These are phyloP conservation scores for Citrus cavaleriei DNA, from an alignment of 345 rosid species.

Conservation along the genomic window DNA sequence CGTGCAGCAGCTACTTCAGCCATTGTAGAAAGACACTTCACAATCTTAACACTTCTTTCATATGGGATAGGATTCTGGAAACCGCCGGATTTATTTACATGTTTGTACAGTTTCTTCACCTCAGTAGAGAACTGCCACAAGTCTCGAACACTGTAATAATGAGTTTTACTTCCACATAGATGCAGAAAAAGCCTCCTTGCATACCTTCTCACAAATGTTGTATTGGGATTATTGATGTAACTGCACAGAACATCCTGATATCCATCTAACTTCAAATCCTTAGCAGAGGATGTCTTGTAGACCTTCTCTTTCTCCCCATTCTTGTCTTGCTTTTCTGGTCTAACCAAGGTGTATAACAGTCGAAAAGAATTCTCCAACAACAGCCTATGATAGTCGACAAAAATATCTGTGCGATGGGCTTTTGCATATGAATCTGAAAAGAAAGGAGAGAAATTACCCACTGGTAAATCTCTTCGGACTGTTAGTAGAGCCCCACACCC, in stretches of 20 bases:
- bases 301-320: slow-evolving; percentile 82
- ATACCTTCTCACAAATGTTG: slow-evolving; percentile 94
- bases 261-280: slow-evolving; percentile 92
- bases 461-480: slow-evolving; percentile 86
- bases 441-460: slow-evolving; percentile 92
- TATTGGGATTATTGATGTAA: slow-evolving; percentile 89
- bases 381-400: slow-evolving; percentile 87
- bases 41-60: slow-evolving; percentile 93
- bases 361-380: slow-evolving; percentile 93
- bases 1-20: slow-evolving; percentile 92
- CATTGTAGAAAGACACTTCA: slow-evolving; percentile 84
- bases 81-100: slow-evolving; percentile 88
- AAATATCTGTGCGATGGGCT: slow-evolving; percentile 80
- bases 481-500: slow-evolving; percentile 95
- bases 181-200: slow-evolving; percentile 97
- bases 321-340: slow-evolving; percentile 99
- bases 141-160: slow-evolving; percentile 91
- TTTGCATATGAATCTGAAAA: slow-evolving; percentile 98
- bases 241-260: slow-evolving; percentile 97
- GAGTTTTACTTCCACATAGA: slow-evolving; percentile 95
- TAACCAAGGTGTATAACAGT: slow-evolving; percentile 77
- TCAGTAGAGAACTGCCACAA: slow-evolving; percentile 96
- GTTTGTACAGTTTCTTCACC: slow-evolving; percentile 74
- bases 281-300: slow-evolving; percentile 50
- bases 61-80: slow-evolving; percentile 77